Percentiles rank a stretch among this genome's conserved stretches.
Evolutionary conservation across 495 filamentous ascomycete genomes (phyloP).

Genomic region (Penicillium verhagenii): DNA sequence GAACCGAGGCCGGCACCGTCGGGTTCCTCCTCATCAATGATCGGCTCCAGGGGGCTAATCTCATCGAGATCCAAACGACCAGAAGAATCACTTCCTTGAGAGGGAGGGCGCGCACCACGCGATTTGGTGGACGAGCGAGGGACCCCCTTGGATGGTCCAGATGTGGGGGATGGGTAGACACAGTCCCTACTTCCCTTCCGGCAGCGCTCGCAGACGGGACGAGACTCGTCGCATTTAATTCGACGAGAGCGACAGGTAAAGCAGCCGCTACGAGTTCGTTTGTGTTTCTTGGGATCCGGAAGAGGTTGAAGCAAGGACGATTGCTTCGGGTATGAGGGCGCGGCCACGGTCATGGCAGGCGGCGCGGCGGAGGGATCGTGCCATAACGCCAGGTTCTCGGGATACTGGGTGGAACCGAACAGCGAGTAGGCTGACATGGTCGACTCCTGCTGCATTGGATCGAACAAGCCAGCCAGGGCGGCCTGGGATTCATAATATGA

Average conservation of each 20-base stretch:
- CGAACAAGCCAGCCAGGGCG: constrained; percentile 32
- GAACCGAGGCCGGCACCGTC: constrained; percentile 26
- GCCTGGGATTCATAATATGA: constrained; percentile 35
- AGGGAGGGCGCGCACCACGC: constrained; percentile 42
- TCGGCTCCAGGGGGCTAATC: constrained; percentile 54
- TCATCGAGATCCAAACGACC: constrained; percentile 46
- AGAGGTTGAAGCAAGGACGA: constrained; percentile 30
- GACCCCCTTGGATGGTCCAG: constrained; percentile 39
- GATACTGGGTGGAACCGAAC: constrained; percentile 38
- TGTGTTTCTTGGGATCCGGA: constrained; percentile 83
- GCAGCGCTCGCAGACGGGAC: constrained; percentile 85
- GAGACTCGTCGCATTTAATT: constrained; percentile 91
- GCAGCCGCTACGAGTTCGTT: constrained; percentile 89
- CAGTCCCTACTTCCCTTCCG: constrained; percentile 84
- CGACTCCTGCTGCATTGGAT: constrained; percentile 30
- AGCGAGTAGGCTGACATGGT: constrained; percentile 36
- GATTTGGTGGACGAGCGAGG: constrained; percentile 45
- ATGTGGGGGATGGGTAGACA: constrained; percentile 70
- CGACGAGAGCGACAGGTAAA: constrained; percentile 87
- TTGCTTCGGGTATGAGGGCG: constrained; percentile 32
- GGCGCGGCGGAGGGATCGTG: constrained; percentile 33
- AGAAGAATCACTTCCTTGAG: constrained; percentile 49
- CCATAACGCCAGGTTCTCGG: constrained; percentile 46
- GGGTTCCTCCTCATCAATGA: constrained; percentile 59
- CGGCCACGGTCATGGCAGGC: constrained; percentile 20